These are phyloP conservation scores for Cercospora zeae-maydis DNA, from an alignment of 2,329 filamentous ascomycete species.

Conservation along the genomic window DNA sequence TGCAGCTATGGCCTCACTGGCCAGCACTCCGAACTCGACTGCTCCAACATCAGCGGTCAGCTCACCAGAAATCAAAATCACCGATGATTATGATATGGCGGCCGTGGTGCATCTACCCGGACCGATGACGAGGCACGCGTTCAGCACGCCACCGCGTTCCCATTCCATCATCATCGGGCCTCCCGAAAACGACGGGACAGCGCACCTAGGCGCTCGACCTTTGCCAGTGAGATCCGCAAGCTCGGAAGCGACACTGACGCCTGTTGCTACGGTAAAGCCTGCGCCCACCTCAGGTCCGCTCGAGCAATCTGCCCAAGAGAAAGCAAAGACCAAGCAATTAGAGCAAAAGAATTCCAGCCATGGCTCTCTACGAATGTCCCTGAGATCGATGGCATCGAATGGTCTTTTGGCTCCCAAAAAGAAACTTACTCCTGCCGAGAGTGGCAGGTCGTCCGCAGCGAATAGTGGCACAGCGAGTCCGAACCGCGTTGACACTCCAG, in stretches of 20 bases:
- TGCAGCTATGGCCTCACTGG: conserved; percentile 4
- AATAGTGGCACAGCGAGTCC: conserved; percentile 10
- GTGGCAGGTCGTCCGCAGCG: not conserved
- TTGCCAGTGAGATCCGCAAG: not conserved
- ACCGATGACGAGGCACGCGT: not conserved
- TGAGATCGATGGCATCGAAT: conserved; percentile 1
- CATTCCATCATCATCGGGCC: conserved; percentile 3
- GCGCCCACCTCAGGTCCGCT: not conserved
- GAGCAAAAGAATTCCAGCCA: not conserved
- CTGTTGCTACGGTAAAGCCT: not conserved
- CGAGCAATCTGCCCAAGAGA: not conserved
- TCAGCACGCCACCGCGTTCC: not conserved
- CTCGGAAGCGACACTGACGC: conserved; percentile 3
- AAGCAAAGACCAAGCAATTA: not conserved
- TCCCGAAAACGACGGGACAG: not conserved
- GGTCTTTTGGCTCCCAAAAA: conserved; percentile 7
- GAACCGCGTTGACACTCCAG: conserved; percentile 15
- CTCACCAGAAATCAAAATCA: conserved; percentile 10
- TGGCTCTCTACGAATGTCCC: conserved; percentile 7
- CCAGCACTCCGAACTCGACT: not conserved
- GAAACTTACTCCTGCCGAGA: not conserved
- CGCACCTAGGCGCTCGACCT: not conserved
- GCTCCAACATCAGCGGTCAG: conserved; percentile 4
- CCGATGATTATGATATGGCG: conserved; percentile 6
- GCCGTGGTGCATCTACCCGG: conserved; percentile 3